phyloP scores from a whole-genome alignment of 2,329 filamentous ascomycete species.

The Ophiocordyceps camponoti-floridani region DNA sequence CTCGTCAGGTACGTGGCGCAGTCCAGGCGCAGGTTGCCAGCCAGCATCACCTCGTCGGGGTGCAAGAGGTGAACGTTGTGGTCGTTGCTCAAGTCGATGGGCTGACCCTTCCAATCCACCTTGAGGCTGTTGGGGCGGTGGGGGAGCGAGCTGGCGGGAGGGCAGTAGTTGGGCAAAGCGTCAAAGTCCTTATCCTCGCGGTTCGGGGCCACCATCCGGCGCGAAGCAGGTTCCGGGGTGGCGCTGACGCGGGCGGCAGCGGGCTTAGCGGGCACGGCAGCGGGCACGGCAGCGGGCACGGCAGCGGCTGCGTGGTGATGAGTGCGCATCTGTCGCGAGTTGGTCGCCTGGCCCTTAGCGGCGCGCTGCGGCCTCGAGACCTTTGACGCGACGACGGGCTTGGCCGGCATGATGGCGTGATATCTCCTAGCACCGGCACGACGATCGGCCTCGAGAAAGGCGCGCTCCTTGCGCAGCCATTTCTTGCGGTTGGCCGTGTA shows the following conservation, averaged over 20 bases:
- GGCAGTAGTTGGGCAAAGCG: constrained; percentile 53
- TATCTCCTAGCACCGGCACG: constrained; percentile 20
- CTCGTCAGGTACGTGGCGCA: constrained; percentile 81
- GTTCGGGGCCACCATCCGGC: constrained; percentile 41
- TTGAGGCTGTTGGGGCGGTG: constrained; percentile 54
- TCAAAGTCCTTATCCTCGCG: constrained; percentile 71
- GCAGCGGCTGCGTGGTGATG: not conserved
- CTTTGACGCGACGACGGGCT: constrained; percentile 13
- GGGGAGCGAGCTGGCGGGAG: constrained; percentile 47
- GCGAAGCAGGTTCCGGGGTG: constrained; percentile 28
- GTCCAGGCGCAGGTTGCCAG: constrained; percentile 63
- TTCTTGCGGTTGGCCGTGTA: constrained; percentile 22
- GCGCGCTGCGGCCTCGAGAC: constrained; percentile 11
- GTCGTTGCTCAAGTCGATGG: constrained; percentile 59
- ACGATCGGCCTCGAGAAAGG: constrained; percentile 27
- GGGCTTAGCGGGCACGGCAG: constrained; percentile 2
- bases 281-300: not conserved
- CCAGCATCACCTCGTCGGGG: constrained; percentile 58
- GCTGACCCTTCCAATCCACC: constrained; percentile 72
- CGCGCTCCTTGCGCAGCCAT: constrained; percentile 34
- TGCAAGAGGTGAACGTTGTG: constrained; percentile 55
- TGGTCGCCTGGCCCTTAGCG: constrained; percentile 11
- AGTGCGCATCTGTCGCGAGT: constrained; percentile 18
- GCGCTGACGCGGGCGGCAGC: constrained; percentile 19
- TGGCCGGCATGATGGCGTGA: constrained; percentile 24